These are phyloP conservation scores for Cytospora piceicola DNA, from an alignment of 2,329 filamentous ascomycete species.

Conservation along the genomic window DNA sequence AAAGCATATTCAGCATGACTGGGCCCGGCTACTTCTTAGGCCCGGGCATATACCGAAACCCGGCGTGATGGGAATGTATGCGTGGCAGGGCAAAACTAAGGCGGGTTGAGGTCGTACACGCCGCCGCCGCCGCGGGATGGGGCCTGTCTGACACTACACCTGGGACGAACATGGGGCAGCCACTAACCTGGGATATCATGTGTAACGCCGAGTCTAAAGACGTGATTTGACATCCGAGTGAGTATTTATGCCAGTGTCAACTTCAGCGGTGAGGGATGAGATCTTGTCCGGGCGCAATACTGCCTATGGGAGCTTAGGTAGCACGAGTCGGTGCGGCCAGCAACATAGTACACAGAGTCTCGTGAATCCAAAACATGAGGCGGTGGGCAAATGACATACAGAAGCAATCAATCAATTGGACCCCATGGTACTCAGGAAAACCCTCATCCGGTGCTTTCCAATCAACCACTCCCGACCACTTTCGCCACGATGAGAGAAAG, in stretches of 20 bases:
- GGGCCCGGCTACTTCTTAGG: not conserved
- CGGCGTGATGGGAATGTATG: not conserved
- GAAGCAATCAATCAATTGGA: not conserved
- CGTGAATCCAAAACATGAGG: not conserved
- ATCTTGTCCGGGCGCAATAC: not conserved
- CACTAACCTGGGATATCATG: not conserved
- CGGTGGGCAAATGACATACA: not conserved
- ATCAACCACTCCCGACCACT: not conserved
- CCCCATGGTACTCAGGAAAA: not conserved
- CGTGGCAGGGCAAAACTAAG: constrained; percentile 12
- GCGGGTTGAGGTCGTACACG: constrained; percentile 12
- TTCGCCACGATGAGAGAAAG: not conserved
- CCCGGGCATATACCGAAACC: not conserved
- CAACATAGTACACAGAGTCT: not conserved
- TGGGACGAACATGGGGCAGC: not conserved
- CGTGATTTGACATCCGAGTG: not conserved
- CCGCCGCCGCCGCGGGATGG: not conserved
- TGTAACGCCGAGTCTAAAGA: not conserved
- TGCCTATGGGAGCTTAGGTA: not conserved
- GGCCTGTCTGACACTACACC: not conserved
- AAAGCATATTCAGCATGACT: constrained; percentile 5
- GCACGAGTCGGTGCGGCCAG: not conserved
- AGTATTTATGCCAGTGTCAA: not conserved
- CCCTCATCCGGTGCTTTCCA: not conserved
- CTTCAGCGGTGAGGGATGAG: not conserved